A percentile compares a stretch with the other conserved stretches of the same genome.
Conservation (phyloP, 495 filamentous ascomycete species). For the Amniculicola lignicola region DNA sequence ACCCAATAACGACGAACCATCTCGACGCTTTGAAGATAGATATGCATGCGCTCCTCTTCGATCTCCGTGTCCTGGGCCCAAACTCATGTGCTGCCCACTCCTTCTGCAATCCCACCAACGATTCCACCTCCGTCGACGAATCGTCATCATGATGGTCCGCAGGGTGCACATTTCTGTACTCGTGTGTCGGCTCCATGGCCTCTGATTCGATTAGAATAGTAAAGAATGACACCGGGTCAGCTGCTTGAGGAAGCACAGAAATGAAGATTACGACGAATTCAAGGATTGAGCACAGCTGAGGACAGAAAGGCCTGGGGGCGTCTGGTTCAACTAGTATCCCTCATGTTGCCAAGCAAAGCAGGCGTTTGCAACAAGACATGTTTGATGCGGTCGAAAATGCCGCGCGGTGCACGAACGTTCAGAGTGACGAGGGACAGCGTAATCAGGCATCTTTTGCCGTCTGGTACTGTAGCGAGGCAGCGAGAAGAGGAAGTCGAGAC, state of each 20-base stretch:
- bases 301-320: background rate
- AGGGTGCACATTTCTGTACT: conserved; percentile 16
- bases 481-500: background rate
- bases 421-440: background rate
- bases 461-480: background rate
- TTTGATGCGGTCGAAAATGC: conserved; percentile 12
- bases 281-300: conserved; percentile 18
- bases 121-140: conserved; percentile 24
- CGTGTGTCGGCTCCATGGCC: conserved; percentile 21
- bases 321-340: background rate
- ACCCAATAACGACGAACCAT: conserved; percentile 19
- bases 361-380: conserved; percentile 12
- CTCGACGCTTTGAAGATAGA: conserved; percentile 16
- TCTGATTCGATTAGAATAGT: background rate
- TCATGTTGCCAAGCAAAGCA: background rate
- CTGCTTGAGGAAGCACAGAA: background rate
- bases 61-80: conserved; percentile 4
- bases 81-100: conserved; percentile 5
- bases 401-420: background rate
- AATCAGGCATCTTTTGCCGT: background rate
- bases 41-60: conserved; percentile 15
- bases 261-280: background rate
- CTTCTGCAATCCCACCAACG: conserved; percentile 16
- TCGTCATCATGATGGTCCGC: conserved; percentile 20
- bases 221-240: background rate